Percentiles rank a stretch among this genome's conserved stretches.
phyloP scores from a whole-genome alignment of 305 asterid genomes.

The Rubia peregrina region DNA sequence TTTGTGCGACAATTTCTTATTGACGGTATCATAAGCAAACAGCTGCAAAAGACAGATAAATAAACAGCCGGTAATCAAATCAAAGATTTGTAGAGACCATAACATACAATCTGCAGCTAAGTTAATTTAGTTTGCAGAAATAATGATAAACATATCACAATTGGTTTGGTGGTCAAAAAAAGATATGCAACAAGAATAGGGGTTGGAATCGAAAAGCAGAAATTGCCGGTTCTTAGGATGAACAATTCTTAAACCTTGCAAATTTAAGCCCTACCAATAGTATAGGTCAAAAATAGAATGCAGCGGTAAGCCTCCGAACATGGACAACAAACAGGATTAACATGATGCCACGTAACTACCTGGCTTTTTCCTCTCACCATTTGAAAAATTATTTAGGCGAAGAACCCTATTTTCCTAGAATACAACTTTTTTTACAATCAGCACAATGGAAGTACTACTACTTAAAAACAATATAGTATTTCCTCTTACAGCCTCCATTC shows the following conservation, averaged over 20 bases:
- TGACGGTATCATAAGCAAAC: slow-evolving; percentile 84
- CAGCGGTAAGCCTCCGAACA: not conserved
- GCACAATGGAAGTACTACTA: not conserved
- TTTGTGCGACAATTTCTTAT: slow-evolving; percentile 73
- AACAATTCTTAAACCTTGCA: not conserved
- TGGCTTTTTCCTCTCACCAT: not conserved
- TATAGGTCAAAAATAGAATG: not conserved
- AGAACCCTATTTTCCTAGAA: not conserved
- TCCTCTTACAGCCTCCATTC: not conserved
- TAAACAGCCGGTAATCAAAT: slow-evolving; percentile 10
- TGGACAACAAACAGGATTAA: not conserved
- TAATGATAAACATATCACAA: not conserved
- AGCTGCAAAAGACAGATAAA: slow-evolving; percentile 39
- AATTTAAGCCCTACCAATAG: too few species aligned
- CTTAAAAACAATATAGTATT: not conserved
- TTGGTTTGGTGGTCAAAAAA: not conserved
- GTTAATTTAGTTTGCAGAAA: not conserved
- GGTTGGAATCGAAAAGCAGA: not conserved
- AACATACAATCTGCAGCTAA: too few species aligned
- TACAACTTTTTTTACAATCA: not conserved
- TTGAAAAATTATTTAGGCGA: not conserved
- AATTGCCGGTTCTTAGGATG: not conserved
- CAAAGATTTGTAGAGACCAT: not conserved
- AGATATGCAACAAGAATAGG: not conserved
- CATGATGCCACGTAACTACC: not conserved